A percentile compares a stretch with the other conserved stretches of the same genome.
phyloP scores from a whole-genome alignment of 1,284 basidiomycete species.

The Stygiomarasmius scandens region DNA sequence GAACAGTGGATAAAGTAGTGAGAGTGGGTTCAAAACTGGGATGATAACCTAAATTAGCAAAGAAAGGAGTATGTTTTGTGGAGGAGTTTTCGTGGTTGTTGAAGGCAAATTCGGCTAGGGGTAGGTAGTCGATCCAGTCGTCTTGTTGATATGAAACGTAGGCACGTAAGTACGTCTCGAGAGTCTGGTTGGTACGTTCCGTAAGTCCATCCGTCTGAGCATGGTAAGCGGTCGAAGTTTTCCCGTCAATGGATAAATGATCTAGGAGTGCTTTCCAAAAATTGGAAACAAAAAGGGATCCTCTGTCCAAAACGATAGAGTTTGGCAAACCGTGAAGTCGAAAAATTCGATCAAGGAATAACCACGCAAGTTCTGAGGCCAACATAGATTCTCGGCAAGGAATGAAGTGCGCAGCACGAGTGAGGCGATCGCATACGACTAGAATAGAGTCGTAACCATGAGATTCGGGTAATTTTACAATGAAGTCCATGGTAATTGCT shows the following conservation, averaged over 20 bases:
- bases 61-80: constrained; percentile 44
- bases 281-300: constrained; percentile 33
- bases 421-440: constrained; percentile 41
- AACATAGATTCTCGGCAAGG: constrained; percentile 23
- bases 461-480: constrained; percentile 32
- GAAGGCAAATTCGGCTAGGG: constrained; percentile 46
- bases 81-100: constrained; percentile 42
- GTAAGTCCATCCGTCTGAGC: constrained; percentile 40
- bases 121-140: constrained; percentile 13
- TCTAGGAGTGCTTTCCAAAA: constrained; percentile 31
- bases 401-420: constrained; percentile 40
- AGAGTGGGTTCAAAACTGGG: constrained; percentile 27
- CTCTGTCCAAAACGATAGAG: constrained; percentile 18
- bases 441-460: constrained; percentile 28
- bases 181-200: constrained; percentile 26
- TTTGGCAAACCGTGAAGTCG: not conserved
- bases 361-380: not conserved
- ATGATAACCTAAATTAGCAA: constrained; percentile 37
- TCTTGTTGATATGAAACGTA: constrained; percentile 15
- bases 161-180: constrained; percentile 7
- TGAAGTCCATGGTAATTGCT: constrained; percentile 37
- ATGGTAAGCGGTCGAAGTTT: constrained; percentile 32
- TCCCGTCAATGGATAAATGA: constrained; percentile 24
- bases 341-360: constrained; percentile 1
- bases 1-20: constrained; percentile 22